Conservation (phyloP, 139 green algal species). For the Microglena sp. region DNA sequence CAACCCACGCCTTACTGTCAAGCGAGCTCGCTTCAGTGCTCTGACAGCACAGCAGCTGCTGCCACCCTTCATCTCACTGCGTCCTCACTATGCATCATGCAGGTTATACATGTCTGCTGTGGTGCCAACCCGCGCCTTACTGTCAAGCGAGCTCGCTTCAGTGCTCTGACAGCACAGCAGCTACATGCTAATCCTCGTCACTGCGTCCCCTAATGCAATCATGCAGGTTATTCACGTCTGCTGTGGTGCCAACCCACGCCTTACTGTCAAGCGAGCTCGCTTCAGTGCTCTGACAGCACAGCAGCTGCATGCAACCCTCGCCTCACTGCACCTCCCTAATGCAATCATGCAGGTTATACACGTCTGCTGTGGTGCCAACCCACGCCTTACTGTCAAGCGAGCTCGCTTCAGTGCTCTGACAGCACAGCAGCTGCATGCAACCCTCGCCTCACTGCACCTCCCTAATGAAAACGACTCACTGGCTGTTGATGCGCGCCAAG, state of each 20-base stretch:
- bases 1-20: conserved; percentile 60
- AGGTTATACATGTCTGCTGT: conserved; percentile 70
- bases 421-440: conserved; percentile 35
- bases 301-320: conserved; percentile 43
- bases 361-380: conserved; percentile 67
- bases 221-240: conserved; percentile 73
- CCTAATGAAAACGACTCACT: conserved; percentile 37
- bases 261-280: conserved; percentile 65
- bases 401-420: conserved; percentile 72
- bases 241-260: conserved; percentile 46
- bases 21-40: conserved; percentile 79
- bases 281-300: conserved; percentile 61
- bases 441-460: conserved; percentile 38
- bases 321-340: no score
- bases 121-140: conserved; percentile 52
- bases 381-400: conserved; percentile 53
- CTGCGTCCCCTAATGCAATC: no score
- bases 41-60: conserved; percentile 31
- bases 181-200: no score
- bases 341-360: conserved; percentile 49
- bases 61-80: no score
- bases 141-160: conserved; percentile 81
- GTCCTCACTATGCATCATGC: no score
- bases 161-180: conserved; percentile 43
- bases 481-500: conserved; percentile 86